Evolutionary conservation across 768 basidiomycete genomes (phyloP).

Genomic region (Holtermannia corniformis): DNA sequence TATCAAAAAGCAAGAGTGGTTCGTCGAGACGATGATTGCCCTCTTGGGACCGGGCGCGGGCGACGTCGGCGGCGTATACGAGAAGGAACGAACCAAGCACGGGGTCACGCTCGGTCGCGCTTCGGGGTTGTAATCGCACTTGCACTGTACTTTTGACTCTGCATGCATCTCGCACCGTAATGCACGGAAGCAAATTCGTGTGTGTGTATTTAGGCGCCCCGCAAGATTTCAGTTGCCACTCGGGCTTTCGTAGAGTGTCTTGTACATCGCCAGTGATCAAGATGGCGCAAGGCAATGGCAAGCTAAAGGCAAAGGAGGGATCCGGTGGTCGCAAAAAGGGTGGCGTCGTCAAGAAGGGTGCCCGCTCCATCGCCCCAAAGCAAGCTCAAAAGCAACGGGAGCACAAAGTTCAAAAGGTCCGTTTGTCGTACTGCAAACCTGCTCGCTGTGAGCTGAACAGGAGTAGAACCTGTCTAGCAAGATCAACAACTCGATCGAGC

Average conservation of each 20-base stretch:
- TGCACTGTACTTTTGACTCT: background rate
- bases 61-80: background rate
- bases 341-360: background rate
- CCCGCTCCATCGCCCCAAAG: background rate
- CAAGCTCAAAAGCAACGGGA: background rate
- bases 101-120: background rate
- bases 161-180: background rate
- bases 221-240: background rate
- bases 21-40: conserved; percentile 81
- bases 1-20: conserved; percentile 96
- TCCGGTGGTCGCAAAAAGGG: background rate
- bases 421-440: background rate
- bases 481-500: conserved; percentile 84
- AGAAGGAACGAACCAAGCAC: background rate
- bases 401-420: background rate
- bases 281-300: background rate
- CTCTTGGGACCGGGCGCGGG: conserved; percentile 51
- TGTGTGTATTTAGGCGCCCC: background rate
- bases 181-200: too few relatives aligned
- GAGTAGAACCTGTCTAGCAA: conserved; percentile 70
- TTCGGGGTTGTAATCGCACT: background rate
- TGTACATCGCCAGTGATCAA: background rate
- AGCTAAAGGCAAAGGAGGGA: background rate
- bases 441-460: background rate
- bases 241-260: background rate